Evolutionary conservation across 2,329 filamentous ascomycete species (phyloP), one percentile per base, ranked within the genome.

Genomic region (Immersiporthe knoxdaviesiana): DNA sequence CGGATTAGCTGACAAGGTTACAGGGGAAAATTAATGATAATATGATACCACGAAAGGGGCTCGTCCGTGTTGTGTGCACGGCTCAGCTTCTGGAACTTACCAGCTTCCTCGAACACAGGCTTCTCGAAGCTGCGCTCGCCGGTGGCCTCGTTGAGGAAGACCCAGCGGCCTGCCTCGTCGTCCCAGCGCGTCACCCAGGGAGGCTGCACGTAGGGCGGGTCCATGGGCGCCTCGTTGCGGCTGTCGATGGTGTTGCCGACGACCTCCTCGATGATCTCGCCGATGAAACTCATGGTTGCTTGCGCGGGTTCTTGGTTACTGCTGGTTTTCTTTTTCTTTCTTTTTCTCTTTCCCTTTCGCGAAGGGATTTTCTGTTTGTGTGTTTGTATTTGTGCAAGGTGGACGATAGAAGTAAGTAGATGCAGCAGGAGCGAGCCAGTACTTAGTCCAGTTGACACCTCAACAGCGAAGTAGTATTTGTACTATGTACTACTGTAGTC

Each of bases 71-170:
- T n/a, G n/a, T n/a, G 11, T n/a, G 52, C n/a, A 24, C 47, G n/a
- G 47, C 12, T n/a, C 8, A 62, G 21, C 63, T 44, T 21, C 6
- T n/a, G n/a, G n/a, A 18, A 47, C 44, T 61, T 35, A 70, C 68
- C 68, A 32, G 65, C 68, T 50, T 70, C 68, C 18, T 70, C 68
- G 6, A 70, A 39, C 2, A 70, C 54, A 12, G 68, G 68, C 21
- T 30, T 61, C 44, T 70, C 68, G 52, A 62, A 68, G 44, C 65
- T 70, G 54, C 68, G 68, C 61, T 70, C 68, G 35, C 68, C 68
- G 11, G 68, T 70, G 35, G 60, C 65, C 14, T 70, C 68, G 47
- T 70, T 70, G 65, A 70, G 41, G 18, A 68, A 70, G 61, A 70
- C 58, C 68, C 68, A 70, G 54, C 68, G 65, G 54, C 61, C 65